Evolutionary conservation across 441 rosid genomes (phyloP).

Genomic region (Croton setiger): DNA sequence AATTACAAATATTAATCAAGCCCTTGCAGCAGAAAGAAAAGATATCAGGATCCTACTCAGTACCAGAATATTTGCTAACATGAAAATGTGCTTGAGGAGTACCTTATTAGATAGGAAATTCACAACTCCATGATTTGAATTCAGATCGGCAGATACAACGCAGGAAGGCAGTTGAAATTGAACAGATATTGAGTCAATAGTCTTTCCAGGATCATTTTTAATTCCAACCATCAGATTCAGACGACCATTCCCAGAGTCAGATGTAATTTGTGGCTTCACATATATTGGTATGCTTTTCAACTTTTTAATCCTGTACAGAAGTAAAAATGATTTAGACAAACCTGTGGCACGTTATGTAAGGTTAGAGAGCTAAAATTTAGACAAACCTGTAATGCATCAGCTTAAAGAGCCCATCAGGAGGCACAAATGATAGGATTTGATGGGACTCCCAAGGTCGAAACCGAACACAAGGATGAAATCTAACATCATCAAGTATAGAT

Average conservation of each 20-base stretch:
- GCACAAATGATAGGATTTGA: slow-evolving; percentile 89
- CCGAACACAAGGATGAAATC: slow-evolving; percentile 94
- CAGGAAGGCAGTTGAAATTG: slow-evolving; percentile 79
- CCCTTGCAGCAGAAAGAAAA: not conserved
- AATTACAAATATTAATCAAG: slow-evolving; percentile 14
- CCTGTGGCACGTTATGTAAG: not conserved
- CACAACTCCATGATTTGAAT: slow-evolving; percentile 82
- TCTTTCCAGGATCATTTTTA: slow-evolving; percentile 78
- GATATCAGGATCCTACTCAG: not conserved
- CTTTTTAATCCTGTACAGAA: slow-evolving; percentile 62
- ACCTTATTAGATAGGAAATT: slow-evolving; percentile 81
- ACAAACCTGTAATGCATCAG: slow-evolving; percentile 94
- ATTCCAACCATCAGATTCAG: slow-evolving; percentile 74
- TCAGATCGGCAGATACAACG: slow-evolving; percentile 74
- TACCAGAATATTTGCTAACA: not conserved
- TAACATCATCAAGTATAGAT: slow-evolving; percentile 66
- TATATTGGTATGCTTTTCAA: slow-evolving; percentile 81
- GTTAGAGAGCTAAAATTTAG: slow-evolving; percentile 1
- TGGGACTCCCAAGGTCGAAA: slow-evolving; percentile 92
- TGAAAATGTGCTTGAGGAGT: slow-evolving; percentile 1
- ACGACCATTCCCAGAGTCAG: slow-evolving; percentile 68
- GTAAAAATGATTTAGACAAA: not conserved
- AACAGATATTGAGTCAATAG: slow-evolving; percentile 66
- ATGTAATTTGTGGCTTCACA: slow-evolving; percentile 85
- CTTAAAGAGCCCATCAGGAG: slow-evolving; percentile 95